Percentiles rank a stretch among this genome's conserved stretches.
Conservation (phyloP, 805 yeast species). For the Nakazawaea pomicola region DNA sequence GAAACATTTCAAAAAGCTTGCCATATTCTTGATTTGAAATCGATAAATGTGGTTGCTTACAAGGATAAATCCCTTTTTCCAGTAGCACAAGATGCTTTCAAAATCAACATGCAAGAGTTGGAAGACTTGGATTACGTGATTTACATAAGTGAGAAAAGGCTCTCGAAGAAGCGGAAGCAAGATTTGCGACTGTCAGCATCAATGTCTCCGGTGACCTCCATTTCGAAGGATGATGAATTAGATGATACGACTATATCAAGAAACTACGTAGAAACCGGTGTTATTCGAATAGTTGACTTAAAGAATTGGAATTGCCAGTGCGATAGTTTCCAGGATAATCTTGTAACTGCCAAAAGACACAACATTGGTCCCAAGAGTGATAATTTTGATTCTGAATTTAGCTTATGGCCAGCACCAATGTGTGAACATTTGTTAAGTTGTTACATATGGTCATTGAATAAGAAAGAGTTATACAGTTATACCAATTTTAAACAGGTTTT, state of each 20-base stretch:
- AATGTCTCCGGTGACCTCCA: too few relatives aligned
- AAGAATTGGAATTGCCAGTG: constrained; percentile 8
- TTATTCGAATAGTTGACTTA: constrained; percentile 1
- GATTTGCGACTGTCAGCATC: too few relatives aligned
- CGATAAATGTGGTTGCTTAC: not conserved
- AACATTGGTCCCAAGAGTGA: too few relatives aligned
- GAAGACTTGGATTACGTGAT: too few relatives aligned
- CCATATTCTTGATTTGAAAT: not conserved
- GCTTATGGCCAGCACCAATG: constrained; percentile 2
- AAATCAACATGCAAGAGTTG: too few relatives aligned
- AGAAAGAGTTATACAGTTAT: not conserved
- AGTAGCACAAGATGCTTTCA: too few relatives aligned
- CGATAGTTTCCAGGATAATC: not conserved
- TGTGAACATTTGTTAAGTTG: constrained; percentile 8
- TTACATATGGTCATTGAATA: constrained; percentile 5
- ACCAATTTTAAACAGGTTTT: not conserved
- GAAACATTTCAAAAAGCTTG: not conserved
- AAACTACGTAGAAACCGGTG: not conserved
- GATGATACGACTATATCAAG: not conserved
- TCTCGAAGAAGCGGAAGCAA: too few relatives aligned
- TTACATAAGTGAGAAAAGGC: too few relatives aligned
- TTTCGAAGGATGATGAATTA: not conserved
- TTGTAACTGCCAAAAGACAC: not conserved
- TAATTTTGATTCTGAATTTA: too few relatives aligned
- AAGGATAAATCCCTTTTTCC: not conserved